Percentiles rank a stretch among this genome's conserved stretches.
Conservation (phyloP, 257 asterid genomes). For the Ajuga chamaepitys region DNA sequence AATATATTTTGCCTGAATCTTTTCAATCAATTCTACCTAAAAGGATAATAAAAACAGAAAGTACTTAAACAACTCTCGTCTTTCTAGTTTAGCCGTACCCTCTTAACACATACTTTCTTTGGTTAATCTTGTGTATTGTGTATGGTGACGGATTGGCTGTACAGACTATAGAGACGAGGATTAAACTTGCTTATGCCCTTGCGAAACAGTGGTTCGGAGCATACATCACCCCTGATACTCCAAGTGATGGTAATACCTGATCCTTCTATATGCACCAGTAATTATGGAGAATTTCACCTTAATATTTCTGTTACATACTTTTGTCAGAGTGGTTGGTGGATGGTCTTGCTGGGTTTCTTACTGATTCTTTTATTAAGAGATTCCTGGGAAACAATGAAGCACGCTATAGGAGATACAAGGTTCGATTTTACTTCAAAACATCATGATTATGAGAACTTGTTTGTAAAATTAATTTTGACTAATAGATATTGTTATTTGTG, state of each 20-base stretch:
- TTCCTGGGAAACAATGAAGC: slow-evolving; percentile 97
- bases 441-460: slow-evolving; percentile 4
- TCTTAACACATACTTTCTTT: slow-evolving; percentile 1
- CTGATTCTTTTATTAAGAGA: slow-evolving; percentile 78
- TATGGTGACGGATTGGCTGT: slow-evolving; percentile 30
- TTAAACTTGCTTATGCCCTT: slow-evolving; percentile 87
- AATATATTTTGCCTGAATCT: neutral
- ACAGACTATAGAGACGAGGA: slow-evolving; percentile 94
- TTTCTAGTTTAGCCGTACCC: neutral
- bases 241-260: slow-evolving; percentile 65
- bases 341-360: slow-evolving; percentile 93
- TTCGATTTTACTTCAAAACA: slow-evolving; percentile 24
- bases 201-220: slow-evolving; percentile 99
- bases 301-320: slow-evolving; percentile 27
- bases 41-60: neutral
- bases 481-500: neutral
- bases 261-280: slow-evolving; percentile 16
- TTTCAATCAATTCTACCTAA: neutral
- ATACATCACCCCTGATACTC: slow-evolving; percentile 79
- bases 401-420: slow-evolving; percentile 95
- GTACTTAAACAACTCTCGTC: neutral
- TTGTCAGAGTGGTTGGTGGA: slow-evolving; percentile 93
- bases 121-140: neutral
- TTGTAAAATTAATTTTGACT: neutral
- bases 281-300: slow-evolving; percentile 8